Evolutionary conservation across 106 monocot genomes (phyloP).

Genomic region (Allium fistulosum): DNA sequence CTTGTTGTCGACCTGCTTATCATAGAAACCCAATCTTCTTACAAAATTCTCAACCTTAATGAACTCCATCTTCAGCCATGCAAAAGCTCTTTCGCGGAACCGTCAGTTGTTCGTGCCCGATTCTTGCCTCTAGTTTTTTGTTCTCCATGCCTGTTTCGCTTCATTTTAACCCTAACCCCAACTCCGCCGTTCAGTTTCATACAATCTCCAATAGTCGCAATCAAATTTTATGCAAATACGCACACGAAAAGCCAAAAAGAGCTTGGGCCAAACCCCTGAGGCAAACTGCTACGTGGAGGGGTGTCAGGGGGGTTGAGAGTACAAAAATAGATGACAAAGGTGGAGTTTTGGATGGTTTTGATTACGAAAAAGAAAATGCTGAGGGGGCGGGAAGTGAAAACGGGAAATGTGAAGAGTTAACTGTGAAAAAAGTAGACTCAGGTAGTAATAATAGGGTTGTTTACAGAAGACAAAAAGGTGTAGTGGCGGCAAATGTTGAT

Average conservation of each 20-base stretch:
- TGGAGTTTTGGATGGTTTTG: constrained; percentile 1
- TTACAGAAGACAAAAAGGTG: constrained; percentile 24
- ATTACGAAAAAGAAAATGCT: constrained; percentile 9
- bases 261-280: constrained; percentile 9
- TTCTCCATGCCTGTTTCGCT: constrained; percentile 5
- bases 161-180: neutral
- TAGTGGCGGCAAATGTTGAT: constrained; percentile 23
- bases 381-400: neutral
- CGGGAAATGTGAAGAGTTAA: neutral
- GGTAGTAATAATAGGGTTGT: neutral
- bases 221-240: neutral
- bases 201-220: neutral
- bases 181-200: neutral
- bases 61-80: constrained; percentile 16
- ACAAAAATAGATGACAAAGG: constrained; percentile 15
- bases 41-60: neutral
- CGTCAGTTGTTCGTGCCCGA: constrained; percentile 5
- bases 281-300: constrained; percentile 1
- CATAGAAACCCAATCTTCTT: too few relatives aligned
- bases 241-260: neutral
- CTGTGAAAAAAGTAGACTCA: neutral
- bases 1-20: neutral
- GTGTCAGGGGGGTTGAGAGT: constrained; percentile 8
- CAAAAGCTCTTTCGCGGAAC: constrained; percentile 29
- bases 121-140: neutral